Conservation (phyloP, 192 early-diverging fungal genomes). For the Coemansia sp. region DNA sequence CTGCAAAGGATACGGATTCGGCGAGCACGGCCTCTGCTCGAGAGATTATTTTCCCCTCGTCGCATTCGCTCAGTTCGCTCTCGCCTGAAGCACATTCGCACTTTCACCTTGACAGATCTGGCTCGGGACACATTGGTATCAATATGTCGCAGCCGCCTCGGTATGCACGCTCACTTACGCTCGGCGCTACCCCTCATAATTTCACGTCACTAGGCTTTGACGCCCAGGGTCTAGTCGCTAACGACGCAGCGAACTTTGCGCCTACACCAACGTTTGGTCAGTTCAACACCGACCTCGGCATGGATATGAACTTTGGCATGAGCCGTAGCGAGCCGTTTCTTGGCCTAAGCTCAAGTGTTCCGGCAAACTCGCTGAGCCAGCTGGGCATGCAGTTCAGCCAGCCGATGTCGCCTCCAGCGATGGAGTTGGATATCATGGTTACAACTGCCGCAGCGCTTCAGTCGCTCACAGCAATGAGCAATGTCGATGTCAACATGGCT, state of each 20-base stretch:
- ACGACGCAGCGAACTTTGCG: background rate
- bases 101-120: background rate
- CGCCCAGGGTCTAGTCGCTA: background rate
- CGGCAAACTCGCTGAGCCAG: slow-evolving; percentile 20
- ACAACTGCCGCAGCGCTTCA: slow-evolving; percentile 6
- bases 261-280: slow-evolving; percentile 1
- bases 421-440: slow-evolving; percentile 10
- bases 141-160: slow-evolving; percentile 3
- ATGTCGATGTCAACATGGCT: background rate
- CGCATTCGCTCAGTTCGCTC: slow-evolving; percentile 34
- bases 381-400: slow-evolving; percentile 22
- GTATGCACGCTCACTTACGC: slow-evolving; percentile 13
- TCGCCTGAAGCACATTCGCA: slow-evolving; percentile 39
- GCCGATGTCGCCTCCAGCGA: slow-evolving; percentile 6
- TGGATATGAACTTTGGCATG: background rate
- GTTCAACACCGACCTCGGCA: slow-evolving; percentile 5
- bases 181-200: slow-evolving; percentile 2
- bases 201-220: slow-evolving; percentile 1
- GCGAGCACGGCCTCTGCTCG: background rate
- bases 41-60: slow-evolving; percentile 7
- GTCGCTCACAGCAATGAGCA: slow-evolving; percentile 4
- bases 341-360: background rate
- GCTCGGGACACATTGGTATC: background rate
- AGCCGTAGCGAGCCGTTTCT: slow-evolving; percentile 3
- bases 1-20: slow-evolving; percentile 1